These are phyloP conservation scores for Colletotrichum limetticola DNA, from an alignment of 2,329 filamentous ascomycete genomes.

Conservation along the genomic window DNA sequence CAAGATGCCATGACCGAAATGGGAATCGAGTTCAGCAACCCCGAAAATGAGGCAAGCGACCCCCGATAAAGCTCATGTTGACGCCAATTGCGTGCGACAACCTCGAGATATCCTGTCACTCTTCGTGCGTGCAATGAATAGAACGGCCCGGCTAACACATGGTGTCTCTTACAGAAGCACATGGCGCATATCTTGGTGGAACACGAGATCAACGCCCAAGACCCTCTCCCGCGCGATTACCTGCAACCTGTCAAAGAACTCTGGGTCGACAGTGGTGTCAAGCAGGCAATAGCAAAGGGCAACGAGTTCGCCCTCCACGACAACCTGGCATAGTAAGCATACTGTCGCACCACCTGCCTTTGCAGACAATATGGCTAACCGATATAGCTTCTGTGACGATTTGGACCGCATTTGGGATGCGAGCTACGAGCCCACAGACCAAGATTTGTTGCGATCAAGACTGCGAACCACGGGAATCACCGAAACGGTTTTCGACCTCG, in stretches of 20 bases:
- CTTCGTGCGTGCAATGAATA: background rate
- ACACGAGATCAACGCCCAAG: constrained; percentile 83
- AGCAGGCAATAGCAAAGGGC: constrained; percentile 88
- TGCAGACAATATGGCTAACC: constrained; percentile 7
- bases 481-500: constrained; percentile 92
- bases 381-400: constrained; percentile 80
- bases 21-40: constrained; percentile 79
- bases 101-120: background rate
- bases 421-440: constrained; percentile 89
- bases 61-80: constrained; percentile 23
- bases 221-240: constrained; percentile 82
- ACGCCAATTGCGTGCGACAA: constrained; percentile 28
- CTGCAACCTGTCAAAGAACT: constrained; percentile 83
- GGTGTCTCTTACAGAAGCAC: constrained; percentile 68
- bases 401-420: constrained; percentile 79
- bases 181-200: constrained; percentile 82
- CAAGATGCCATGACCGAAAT: constrained; percentile 92
- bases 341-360: background rate
- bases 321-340: constrained; percentile 88
- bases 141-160: constrained; percentile 39
- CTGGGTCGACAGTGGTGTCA: constrained; percentile 87
- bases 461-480: constrained; percentile 95
- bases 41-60: constrained; percentile 78
- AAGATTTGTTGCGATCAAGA: constrained; percentile 91
- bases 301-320: constrained; percentile 98